Evolutionary conservation across 805 yeast species (phyloP).

Genomic region (Candida sithepensis): DNA sequence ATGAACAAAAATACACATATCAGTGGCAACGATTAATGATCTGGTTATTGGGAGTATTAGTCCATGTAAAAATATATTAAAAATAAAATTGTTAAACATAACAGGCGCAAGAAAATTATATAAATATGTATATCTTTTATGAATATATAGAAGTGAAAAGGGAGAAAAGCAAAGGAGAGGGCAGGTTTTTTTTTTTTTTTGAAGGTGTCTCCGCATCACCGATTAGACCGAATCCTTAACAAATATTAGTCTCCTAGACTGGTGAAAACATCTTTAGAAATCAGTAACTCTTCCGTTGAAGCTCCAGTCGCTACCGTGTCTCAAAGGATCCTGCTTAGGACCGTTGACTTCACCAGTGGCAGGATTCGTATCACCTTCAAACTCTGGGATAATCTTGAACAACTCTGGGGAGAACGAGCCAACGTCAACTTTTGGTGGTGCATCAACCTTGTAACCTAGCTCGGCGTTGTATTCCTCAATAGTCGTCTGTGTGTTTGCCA

Average conservation of each 20-base stretch:
- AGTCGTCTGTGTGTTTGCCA: conserved; percentile 75
- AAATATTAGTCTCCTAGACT: too few species aligned
- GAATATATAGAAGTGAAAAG: background rate
- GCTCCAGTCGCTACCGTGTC: conserved; percentile 83
- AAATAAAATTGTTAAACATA: background rate
- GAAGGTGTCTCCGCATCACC: background rate
- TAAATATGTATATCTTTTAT: background rate
- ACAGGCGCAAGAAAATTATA: background rate
- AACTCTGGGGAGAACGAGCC: conserved; percentile 66
- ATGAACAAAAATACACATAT: too few species aligned
- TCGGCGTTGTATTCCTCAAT: conserved; percentile 65
- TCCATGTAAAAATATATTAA: background rate
- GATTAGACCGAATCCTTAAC: background rate
- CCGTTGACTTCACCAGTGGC: conserved; percentile 95
- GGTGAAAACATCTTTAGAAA: too few species aligned
- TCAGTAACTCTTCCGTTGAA: conserved; percentile 97
- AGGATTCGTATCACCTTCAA: conserved; percentile 92
- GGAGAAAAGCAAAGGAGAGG: background rate
- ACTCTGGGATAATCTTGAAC: conserved; percentile 83
- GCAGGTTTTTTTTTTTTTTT: background rate
- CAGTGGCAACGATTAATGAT: too few species aligned
- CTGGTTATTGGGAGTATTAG: too few species aligned
- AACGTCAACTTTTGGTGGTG: conserved; percentile 43
- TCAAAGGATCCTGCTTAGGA: conserved; percentile 94
- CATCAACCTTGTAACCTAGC: conserved; percentile 28